A percentile compares a stretch with the other conserved stretches of the same genome.
These are phyloP conservation scores for Lupinus albus DNA, from an alignment of 306 rosid genomes.

Conservation along the genomic window DNA sequence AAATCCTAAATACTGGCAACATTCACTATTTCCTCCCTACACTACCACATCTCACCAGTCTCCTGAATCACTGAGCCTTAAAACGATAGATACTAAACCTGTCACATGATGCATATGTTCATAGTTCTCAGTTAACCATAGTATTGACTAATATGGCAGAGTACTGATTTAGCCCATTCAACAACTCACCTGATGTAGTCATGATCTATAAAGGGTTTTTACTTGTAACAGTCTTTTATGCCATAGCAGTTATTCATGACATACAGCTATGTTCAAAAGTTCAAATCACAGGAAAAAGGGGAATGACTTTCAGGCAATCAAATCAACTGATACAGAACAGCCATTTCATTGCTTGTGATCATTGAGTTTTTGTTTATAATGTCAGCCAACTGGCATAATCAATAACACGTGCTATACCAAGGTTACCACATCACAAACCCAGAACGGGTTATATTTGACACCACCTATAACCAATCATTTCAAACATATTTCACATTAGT, in stretches of 20 bases:
- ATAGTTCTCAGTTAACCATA: too few species aligned
- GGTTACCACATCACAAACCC: constrained; percentile 3
- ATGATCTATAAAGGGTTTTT: constrained; percentile 6
- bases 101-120: too few species aligned
- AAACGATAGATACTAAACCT: neutral
- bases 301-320: constrained; percentile 18
- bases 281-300: neutral
- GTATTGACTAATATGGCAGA: neutral
- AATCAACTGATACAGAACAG: neutral
- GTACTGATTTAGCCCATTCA: constrained; percentile 4
- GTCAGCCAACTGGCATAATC: constrained; percentile 10
- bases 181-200: neutral
- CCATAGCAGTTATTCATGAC: neutral
- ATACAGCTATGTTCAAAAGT: constrained; percentile 5
- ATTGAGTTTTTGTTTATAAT: neutral
- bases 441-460: constrained; percentile 14
- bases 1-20: neutral
- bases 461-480: constrained; percentile 19
- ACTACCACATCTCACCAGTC: neutral
- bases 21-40: constrained; percentile 12
- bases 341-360: neutral
- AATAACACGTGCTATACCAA: constrained; percentile 12
- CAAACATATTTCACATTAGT: neutral
- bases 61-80: neutral
- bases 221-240: neutral